Evolutionary conservation across 495 filamentous ascomycete genomes (phyloP), one percentile per base, ranked within the genome.

Genomic region (Achaetomiella virescens): DNA sequence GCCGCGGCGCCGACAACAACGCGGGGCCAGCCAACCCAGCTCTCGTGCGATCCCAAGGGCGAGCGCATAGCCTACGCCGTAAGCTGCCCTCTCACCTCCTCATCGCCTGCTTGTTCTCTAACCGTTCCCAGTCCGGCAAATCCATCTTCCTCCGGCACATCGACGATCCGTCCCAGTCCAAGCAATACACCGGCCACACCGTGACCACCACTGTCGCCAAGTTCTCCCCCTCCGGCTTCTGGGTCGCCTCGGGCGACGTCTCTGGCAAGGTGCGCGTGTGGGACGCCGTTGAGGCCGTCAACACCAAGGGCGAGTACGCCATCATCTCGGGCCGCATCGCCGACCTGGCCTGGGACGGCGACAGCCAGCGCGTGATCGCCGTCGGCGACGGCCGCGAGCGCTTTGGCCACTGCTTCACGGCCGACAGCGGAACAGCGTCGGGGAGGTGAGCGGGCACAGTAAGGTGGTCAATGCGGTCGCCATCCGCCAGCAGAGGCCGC

Each of bases 301-400:
- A 81, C 57, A 87, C 81, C 43, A 86, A 86, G 70, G 84, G 91
- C 51, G 93, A 97, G 69, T 97, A 96, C 70, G 81, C 83, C 58
- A 96, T 97, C 68, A 90, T 97, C 60, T 91, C 89, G 48, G 95
- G 93, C 31, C 85, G 89, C 44, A 95, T 98, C 69, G 93, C 93
- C 67, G 93, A 97, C 66, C 76, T 98, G 46, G 90, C 92, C 11
- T 98, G 93, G 91, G 93, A 97, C 68, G 95, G 92, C 44, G 93
- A 98, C 70, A 91, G 87, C 47, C 91, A 96, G 74, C 86, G 93
- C 22, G 88, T 98, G 48, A 95, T 97, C 58, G 95, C 92, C 10
- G 95, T 97, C 18, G 93, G 93, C 21, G 86, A 97, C 55, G 93
- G 93, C 15, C 91, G 92, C 67, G 90, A 97, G 70, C 82, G 89